phyloP scores from a whole-genome alignment of 306 rosid genomes.

The Cicer judaicum region DNA sequence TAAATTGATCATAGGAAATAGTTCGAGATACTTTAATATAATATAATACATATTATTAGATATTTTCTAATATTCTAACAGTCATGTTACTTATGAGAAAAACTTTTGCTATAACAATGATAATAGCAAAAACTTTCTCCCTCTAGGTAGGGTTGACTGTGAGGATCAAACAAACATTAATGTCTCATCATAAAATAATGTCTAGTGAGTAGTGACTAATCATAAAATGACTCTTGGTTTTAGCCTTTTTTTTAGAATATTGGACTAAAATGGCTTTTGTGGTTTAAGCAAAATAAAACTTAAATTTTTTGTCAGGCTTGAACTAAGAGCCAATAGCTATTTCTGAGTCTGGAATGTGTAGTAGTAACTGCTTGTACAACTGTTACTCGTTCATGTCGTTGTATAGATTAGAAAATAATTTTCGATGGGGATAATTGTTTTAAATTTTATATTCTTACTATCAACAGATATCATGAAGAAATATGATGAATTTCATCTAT shows the following conservation, averaged over 20 bases:
- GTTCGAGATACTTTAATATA: too few relatives aligned
- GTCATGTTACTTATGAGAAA: conserved; percentile 3
- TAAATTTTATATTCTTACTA: conserved; percentile 25
- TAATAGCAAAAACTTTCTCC: not conserved
- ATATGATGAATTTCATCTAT: conserved; percentile 7
- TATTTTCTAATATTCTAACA: too few relatives aligned
- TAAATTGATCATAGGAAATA: too few relatives aligned
- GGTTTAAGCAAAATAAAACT: not conserved
- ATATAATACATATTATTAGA: too few relatives aligned
- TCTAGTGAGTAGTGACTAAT: not conserved
- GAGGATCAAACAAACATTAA: not conserved
- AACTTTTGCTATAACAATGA: conserved; percentile 12
- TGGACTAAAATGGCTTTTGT: not conserved
- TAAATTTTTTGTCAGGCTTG: conserved; percentile 13
- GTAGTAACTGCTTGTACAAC: conserved; percentile 21
- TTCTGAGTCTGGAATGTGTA: not conserved
- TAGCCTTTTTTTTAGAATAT: conserved; percentile 18
- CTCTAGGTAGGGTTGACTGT: not conserved
- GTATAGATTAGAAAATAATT: conserved; percentile 23
- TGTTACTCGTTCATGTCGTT: conserved; percentile 1
- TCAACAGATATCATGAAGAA: conserved; percentile 20
- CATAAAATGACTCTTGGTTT: conserved; percentile 1
- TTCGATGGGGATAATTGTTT: conserved; percentile 25
- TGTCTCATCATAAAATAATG: not conserved
- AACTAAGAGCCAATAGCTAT: conserved; percentile 16